phyloP scores from a whole-genome alignment of 1,139 yeast genomes.

The Sugiyamaella grinbergsii region DNA sequence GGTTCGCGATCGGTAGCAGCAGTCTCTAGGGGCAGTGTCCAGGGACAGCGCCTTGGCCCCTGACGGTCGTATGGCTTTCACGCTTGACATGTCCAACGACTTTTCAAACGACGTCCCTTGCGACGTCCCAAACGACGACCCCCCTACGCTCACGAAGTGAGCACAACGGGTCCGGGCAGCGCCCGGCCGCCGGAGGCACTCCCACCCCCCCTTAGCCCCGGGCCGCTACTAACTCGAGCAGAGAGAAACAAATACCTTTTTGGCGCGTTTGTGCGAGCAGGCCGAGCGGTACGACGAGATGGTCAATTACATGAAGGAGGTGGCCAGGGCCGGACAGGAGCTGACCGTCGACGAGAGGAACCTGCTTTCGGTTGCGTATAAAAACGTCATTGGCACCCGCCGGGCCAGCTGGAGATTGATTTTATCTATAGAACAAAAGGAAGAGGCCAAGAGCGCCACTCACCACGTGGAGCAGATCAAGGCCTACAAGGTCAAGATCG shows the following conservation, averaged over 20 bases:
- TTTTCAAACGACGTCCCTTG: not conserved
- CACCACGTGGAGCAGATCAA: conserved; percentile 87
- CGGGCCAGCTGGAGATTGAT: conserved; percentile 99
- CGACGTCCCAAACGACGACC: not conserved
- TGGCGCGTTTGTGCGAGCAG: conserved; percentile 98
- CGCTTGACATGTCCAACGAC: no score
- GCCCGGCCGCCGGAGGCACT: no score
- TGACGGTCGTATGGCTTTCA: no score
- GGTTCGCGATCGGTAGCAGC: no score
- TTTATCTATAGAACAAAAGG: conserved; percentile 97
- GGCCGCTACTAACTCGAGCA: conserved; percentile 42
- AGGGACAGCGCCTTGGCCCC: no score
- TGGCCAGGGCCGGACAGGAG: conserved; percentile 94
- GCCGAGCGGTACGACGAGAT: conserved; percentile 99
- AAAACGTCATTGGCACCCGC: conserved; percentile 98
- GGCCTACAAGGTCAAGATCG: conserved; percentile 94
- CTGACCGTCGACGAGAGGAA: conserved; percentile 97
- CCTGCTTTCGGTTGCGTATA: conserved; percentile 94
- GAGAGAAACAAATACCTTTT: conserved; percentile 96
- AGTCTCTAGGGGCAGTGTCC: no score
- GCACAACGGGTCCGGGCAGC: no score
- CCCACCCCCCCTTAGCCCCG: no score
- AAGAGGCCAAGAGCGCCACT: conserved; percentile 89
- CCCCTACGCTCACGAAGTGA: not conserved
- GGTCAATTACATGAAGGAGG: conserved; percentile 98